Base-by-base conservation (phyloP, 1,284 basidiomycete species). In the Pseudozyma flocculosa region DNA sequence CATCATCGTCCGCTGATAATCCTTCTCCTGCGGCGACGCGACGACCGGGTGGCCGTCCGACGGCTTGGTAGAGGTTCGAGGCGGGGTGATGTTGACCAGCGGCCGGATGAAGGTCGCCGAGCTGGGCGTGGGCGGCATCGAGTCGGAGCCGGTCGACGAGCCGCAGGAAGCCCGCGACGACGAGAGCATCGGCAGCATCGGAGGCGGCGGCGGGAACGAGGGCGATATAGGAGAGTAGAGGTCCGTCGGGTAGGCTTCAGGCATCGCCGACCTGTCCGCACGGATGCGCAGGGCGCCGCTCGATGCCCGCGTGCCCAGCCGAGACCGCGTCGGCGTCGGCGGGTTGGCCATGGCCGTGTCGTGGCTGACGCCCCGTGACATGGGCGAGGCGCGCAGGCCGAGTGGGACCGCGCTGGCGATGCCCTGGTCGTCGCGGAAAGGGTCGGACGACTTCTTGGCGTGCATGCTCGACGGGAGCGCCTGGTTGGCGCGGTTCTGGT, bases 141-240 rank as follows among this genome's bases (percentile, higher is more conserved):
- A 61, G 29, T 65, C 57, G 17, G 46, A 48, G n/a, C 46, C 46
- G 26, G 38, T 48, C 40, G 46, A 48, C 19, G 46, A 48, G 3
- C 58, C 58, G 38, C 37, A 66, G n/a, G 58, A 61, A 17, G 51
- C 63, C 21, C 59, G 58, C 17, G 59, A 61, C 1, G 54, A 45
- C 5, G 51, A 43, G 15, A 61, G 48, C 40, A n/a, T n/a, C n/a
- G n/a, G n/a, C n/a, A n/a, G n/a, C n/a, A n/a, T n/a, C n/a, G n/a
- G n/a, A n/a, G 56, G 37, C 10, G 57, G 54, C 1, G 57, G 57
- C 19, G 52, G 57, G n/a, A 34, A 34, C 10, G 32, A 34, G 7
- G 32, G 32, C 32, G 32, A 34, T 4, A 34, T 17, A 13, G 32
- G 32, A 5, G 32, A 34, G 15, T 14, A 17, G 7, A 17, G 3